These are phyloP conservation scores for Ashbya aceris DNA, from an alignment of 1,139 yeast genomes.

Conservation along the genomic window DNA sequence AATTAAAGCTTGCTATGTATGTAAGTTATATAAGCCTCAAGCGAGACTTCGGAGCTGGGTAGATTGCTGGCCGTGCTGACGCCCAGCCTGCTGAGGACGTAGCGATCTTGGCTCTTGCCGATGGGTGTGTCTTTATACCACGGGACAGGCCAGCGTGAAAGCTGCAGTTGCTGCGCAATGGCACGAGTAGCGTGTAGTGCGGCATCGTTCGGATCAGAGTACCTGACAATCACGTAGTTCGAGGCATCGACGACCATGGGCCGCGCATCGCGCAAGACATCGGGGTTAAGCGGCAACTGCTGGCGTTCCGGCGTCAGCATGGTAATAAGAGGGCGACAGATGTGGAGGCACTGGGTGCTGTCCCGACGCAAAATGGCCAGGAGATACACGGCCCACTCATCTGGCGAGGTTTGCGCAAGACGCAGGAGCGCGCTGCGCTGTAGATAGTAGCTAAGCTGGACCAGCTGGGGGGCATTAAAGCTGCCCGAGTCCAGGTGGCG, in stretches of 20 bases:
- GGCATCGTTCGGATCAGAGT: conserved; percentile 1
- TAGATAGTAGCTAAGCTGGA: no score
- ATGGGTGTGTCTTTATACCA: neutral
- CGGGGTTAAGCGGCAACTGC: conserved; percentile 1
- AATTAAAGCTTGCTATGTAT: no score
- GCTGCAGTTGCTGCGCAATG: neutral
- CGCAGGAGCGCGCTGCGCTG: no score
- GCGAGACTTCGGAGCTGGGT: neutral
- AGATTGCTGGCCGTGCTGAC: neutral
- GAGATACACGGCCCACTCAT: conserved; percentile 12
- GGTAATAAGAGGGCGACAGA: conserved; percentile 8
- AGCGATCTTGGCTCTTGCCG: neutral
- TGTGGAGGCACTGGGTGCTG: conserved; percentile 2
- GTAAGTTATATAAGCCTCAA: neutral
- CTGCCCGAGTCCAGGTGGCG: no score
- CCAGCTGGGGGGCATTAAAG: no score
- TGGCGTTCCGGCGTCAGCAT: neutral
- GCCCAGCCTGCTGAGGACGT: neutral
- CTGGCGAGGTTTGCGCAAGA: conserved; percentile 14
- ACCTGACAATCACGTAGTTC: conserved; percentile 11
- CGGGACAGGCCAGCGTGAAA: neutral
- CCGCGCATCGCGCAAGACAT: conserved; percentile 5
- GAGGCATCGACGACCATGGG: conserved; percentile 13
- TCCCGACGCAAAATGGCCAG: conserved; percentile 4
- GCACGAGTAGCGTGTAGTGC: no score